Base-by-base conservation (phyloP, 768 basidiomycete genomes). In the Epithele typhae region DNA sequence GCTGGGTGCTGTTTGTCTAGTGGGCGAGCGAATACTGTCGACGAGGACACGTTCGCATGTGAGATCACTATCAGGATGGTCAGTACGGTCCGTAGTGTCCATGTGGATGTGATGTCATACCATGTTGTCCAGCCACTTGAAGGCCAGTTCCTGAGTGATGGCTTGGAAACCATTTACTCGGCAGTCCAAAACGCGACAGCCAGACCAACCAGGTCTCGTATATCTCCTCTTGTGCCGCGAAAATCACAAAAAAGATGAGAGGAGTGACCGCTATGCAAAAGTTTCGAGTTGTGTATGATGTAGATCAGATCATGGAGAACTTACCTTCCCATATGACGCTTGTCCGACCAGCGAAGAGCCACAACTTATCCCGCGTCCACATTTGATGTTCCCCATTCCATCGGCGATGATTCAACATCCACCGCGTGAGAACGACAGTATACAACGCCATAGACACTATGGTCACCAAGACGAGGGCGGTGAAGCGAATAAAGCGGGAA, bases 311-410 rank as follows among this genome's bases (percentile, higher is more conserved):
- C n/a, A n/a, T n/a, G n/a, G 18, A 3, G 9, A 3, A 46, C 58
- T 18, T 12, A 57, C 58, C 53, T 55, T 59, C 58, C 58, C 58
- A 59, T 1, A 55, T 42, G 11, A 47, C 37, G 23, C 55, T 57
- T 9, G 40, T 43, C 5, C 44, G 33, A 4, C 40, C 33, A 12
- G 43, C 12, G 18, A 17, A 17, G 24, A 37, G n/a, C 32, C 30
- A 32, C 11, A 45, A 4, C 15, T 37, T 39, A 21, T 30, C 9
- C 21, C 5, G 10, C 36, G n/a, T 22, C 32, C 37, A 34, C 15
- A 10, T 43, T 6, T 11, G 27, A 5, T 36, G 14, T 3, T 30
- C 27, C 10, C n/a, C 23, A 3, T 15, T 22, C 46, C 37, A 33
- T 3, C n/a, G 14, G 17, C 27, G 15, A 19, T 51, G 48, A 1